Conservation (phyloP, 1,139 yeast genomes). For the Casaregolazyma lundiana region DNA sequence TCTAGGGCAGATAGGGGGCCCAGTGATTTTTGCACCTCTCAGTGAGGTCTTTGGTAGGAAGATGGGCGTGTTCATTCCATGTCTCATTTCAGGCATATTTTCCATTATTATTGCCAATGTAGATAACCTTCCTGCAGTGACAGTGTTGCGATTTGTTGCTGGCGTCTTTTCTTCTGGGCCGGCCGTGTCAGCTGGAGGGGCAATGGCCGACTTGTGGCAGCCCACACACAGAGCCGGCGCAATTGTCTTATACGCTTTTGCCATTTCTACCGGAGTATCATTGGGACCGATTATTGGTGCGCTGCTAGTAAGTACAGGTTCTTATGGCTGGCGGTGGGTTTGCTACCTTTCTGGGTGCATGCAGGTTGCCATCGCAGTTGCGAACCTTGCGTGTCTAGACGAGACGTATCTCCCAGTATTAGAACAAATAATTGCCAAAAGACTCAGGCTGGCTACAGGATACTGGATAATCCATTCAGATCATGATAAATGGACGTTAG, state of each 20-base stretch:
- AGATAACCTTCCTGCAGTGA: slow-evolving; percentile 52
- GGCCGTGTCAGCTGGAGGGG: slow-evolving; percentile 73
- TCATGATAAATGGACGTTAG: slow-evolving; percentile 42
- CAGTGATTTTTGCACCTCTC: slow-evolving; percentile 71
- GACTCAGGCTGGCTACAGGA: slow-evolving; percentile 55
- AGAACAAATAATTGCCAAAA: slow-evolving; percentile 51
- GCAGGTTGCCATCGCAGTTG: slow-evolving; percentile 52
- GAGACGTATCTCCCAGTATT: slow-evolving; percentile 74
- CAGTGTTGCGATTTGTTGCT: slow-evolving; percentile 63
- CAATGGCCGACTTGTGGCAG: slow-evolving; percentile 63
- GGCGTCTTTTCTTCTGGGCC: slow-evolving; percentile 76
- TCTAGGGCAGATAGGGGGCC: slow-evolving; percentile 72
- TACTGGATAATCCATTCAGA: slow-evolving; percentile 43
- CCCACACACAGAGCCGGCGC: slow-evolving; percentile 66
- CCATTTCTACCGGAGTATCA: slow-evolving; percentile 72
- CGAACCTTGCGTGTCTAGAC: slow-evolving; percentile 47
- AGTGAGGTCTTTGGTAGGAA: slow-evolving; percentile 76
- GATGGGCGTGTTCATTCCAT: slow-evolving; percentile 59
- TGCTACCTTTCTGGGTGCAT: slow-evolving; percentile 62
- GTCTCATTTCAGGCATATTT: slow-evolving; percentile 45
- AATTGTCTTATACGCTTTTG: slow-evolving; percentile 60
- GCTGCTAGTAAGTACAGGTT: slow-evolving; percentile 47
- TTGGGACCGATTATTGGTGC: slow-evolving; percentile 69
- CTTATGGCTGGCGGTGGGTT: slow-evolving; percentile 53
- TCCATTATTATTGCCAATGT: slow-evolving; percentile 29